Percentiles rank a stretch among this genome's conserved stretches.
Conservation (phyloP, 2,329 filamentous ascomycete genomes). For the Aspergillus sojae region DNA sequence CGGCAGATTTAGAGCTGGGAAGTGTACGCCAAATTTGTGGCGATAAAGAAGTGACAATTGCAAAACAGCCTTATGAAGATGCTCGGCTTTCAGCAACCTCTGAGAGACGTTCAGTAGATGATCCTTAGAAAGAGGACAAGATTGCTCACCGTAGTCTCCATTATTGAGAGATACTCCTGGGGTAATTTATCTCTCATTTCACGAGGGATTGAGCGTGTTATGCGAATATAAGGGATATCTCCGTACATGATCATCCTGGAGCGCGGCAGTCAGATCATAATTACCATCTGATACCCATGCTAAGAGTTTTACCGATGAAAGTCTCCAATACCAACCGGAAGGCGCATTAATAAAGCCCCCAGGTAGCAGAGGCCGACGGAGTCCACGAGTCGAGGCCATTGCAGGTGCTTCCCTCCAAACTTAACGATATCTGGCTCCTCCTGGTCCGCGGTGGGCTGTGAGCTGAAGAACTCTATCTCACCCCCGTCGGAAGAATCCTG, state of each 20-base stretch:
- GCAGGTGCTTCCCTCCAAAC: conserved; percentile 35
- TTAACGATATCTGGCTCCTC: conserved; percentile 39
- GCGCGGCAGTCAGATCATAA: conserved; percentile 2
- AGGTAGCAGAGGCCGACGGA: conserved; percentile 79
- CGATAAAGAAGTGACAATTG: conserved; percentile 66
- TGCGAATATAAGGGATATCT: conserved; percentile 71
- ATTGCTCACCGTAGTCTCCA: conserved; percentile 42
- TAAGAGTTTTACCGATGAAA: conserved; percentile 55
- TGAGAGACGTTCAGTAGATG: conserved; percentile 14
- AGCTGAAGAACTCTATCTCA: conserved; percentile 59
- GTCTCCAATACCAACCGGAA: conserved; percentile 76
- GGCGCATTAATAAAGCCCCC: conserved; percentile 71
- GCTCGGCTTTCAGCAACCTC: conserved; percentile 51
- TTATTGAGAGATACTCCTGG: conserved; percentile 40
- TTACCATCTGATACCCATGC: not conserved
- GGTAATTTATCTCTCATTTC: conserved; percentile 51
- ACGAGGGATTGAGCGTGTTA: conserved; percentile 50
- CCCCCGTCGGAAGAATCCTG: conserved; percentile 40
- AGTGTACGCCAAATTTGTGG: conserved; percentile 67
- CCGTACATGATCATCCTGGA: conserved; percentile 61
- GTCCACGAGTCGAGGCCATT: conserved; percentile 70
- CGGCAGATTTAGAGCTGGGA: conserved; percentile 73
- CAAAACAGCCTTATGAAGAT: conserved; percentile 66
- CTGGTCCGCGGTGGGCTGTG: conserved; percentile 55
- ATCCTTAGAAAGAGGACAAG: not conserved